A percentile compares a stretch with the other conserved stretches of the same genome.
These are phyloP conservation scores for Vicia villosa DNA, from an alignment of 306 rosid species.

Conservation along the genomic window DNA sequence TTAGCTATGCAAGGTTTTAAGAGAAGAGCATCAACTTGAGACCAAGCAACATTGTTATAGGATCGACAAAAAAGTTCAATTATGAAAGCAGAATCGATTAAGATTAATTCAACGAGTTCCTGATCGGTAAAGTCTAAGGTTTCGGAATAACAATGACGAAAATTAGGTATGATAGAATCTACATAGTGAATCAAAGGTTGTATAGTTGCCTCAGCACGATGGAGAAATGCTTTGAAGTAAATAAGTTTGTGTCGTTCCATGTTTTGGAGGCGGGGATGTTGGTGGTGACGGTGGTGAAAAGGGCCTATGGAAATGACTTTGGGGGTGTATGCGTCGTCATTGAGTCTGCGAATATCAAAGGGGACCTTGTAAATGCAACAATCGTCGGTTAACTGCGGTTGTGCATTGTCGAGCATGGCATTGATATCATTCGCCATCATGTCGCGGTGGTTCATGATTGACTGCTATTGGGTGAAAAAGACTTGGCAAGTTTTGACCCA, in stretches of 20 bases:
- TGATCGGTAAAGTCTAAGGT: background rate
- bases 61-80: slow-evolving; percentile 19
- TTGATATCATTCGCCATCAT: background rate
- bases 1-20: slow-evolving; percentile 19
- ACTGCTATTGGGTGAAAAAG: too few species aligned
- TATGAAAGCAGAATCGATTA: slow-evolving; percentile 35
- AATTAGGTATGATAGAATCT: background rate
- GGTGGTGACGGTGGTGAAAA: slow-evolving; percentile 35
- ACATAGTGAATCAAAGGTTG: background rate
- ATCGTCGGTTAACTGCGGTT: background rate
- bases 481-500: too few species aligned
- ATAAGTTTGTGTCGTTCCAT: slow-evolving; percentile 28
- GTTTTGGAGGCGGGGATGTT: slow-evolving; percentile 2
- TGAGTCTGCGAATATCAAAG: slow-evolving; percentile 12
- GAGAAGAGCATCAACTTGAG: background rate
- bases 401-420: background rate
- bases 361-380: slow-evolving; percentile 44
- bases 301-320: slow-evolving; percentile 46
- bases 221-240: slow-evolving; percentile 16
- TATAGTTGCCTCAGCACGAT: background rate
- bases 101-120: slow-evolving; percentile 33
- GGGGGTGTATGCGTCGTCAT: slow-evolving; percentile 40
- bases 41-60: too few species aligned
- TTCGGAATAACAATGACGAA: slow-evolving; percentile 32
- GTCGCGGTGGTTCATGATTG: background rate